Evolutionary conservation across 1,284 basidiomycete species (phyloP), one percentile per base, ranked within the genome.

Genomic region (Sanguinoderma infundibulare): DNA sequence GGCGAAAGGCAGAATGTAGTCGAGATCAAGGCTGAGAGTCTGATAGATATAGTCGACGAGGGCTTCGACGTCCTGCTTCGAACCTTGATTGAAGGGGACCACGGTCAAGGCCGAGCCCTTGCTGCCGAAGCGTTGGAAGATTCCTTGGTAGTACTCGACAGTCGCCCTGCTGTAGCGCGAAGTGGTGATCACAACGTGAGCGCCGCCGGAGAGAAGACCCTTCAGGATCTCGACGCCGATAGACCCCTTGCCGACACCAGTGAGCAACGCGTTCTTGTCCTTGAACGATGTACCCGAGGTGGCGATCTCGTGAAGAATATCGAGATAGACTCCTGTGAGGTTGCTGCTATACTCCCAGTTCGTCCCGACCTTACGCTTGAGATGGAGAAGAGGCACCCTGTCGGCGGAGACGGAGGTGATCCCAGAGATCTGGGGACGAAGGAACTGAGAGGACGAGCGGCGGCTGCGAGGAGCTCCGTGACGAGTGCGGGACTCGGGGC

Each of bases 161-260:
- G 94, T 95, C 52, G 91, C 87, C 65, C 96, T 94, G 74, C 84
- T 95, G 80, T 96, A 98, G 69, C 96, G 91, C 32, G 95, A 98
- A 30, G 98, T 99, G 28, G 97, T 99, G 78, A 99, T 92, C 53
- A 99, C 91, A 67, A 98, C 95, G 69, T 95, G 95, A 34, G 96
- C 95, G 61, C 97, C 98, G 62, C 97, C 98, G 42, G 96, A 94
- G 32, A 99, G 86, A 15, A 99, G 85, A 67, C 97, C 97, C 78
- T 98, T 98, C 69, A 99, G 84, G 67, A 98, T 94, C 78, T 99
- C 98, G 61, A 98, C 92, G 68, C 97, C 97, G 72, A 99, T 99
- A 3, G 95, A 98, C 26, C 95, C 97, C 74, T 95, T 96, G 60
- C 97, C 97, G 59, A 98, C 98, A 77, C 98, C 97, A 49, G 97